phyloP scores from a whole-genome alignment of 2,329 filamentous ascomycete species.

The Verticillium tricorpus region DNA sequence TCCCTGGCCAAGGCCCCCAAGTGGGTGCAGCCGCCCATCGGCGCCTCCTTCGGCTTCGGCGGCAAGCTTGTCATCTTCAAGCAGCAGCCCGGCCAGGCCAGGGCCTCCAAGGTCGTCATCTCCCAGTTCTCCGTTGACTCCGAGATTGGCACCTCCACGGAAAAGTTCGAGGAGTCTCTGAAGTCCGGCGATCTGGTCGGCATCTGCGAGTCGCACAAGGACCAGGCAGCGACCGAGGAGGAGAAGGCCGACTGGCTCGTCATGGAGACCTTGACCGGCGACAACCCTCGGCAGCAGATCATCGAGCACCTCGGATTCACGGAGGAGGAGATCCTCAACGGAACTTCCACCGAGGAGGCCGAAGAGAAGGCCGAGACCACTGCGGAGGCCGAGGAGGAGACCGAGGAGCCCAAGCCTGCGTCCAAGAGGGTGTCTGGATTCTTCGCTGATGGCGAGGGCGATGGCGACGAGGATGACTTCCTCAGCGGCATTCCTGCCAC shows the following conservation, averaged over 20 bases:
- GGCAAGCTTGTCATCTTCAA: constrained; percentile 82
- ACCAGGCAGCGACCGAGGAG: constrained; percentile 73
- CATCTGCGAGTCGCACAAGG: constrained; percentile 77
- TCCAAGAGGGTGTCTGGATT: constrained; percentile 71
- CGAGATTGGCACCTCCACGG: constrained; percentile 75
- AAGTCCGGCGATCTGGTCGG: constrained; percentile 69
- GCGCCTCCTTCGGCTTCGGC: constrained; percentile 91
- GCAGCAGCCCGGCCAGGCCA: constrained; percentile 56
- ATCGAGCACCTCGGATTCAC: constrained; percentile 87
- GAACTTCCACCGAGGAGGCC: constrained; percentile 31
- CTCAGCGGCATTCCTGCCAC: constrained; percentile 78
- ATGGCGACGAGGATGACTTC: constrained; percentile 72
- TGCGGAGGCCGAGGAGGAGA: constrained; percentile 22
- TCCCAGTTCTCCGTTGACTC: constrained; percentile 86
- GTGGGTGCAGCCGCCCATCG: constrained; percentile 82
- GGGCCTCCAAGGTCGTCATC: constrained; percentile 74
- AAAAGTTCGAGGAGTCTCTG: constrained; percentile 81
- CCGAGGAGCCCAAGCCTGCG: constrained; percentile 40
- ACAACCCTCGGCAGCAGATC: constrained; percentile 80
- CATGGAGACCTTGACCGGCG: constrained; percentile 80
- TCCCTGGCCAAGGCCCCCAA: constrained; percentile 79
- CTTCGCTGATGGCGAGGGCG: constrained; percentile 66
- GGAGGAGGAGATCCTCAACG: constrained; percentile 51
- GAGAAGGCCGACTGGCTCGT: constrained; percentile 97
- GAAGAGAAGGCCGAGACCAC: constrained; percentile 15